A percentile compares a stretch with the other conserved stretches of the same genome.
Evolutionary conservation across 2,329 filamentous ascomycete genomes (phyloP).

Genomic region (Aspergillus novofumigatus): DNA sequence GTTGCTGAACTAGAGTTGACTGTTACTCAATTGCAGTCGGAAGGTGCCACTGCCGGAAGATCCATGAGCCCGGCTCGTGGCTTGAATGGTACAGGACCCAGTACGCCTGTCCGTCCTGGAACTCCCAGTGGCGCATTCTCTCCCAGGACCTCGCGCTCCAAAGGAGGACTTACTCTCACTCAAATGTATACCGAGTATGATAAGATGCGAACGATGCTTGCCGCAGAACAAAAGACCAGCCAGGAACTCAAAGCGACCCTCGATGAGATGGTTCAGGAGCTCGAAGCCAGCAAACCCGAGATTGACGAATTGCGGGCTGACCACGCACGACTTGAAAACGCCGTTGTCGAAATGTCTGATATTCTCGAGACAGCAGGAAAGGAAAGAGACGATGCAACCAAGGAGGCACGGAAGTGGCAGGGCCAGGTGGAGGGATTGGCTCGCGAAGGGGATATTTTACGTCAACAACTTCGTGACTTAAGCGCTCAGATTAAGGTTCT

Average conservation of each 20-base stretch:
- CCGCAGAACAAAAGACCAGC: constrained; percentile 68
- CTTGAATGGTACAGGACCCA: constrained; percentile 46
- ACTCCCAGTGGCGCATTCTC: constrained; percentile 50
- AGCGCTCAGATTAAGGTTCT: constrained; percentile 88
- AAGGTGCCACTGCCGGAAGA: constrained; percentile 42
- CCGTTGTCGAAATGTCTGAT: constrained; percentile 78
- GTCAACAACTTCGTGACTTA: constrained; percentile 82
- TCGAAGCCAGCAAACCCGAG: constrained; percentile 84
- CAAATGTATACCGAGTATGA: constrained; percentile 62
- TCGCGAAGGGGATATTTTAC: constrained; percentile 71
- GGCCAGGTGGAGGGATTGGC: constrained; percentile 60
- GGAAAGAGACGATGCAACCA: constrained; percentile 73
- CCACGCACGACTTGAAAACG: constrained; percentile 71
- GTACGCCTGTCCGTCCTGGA: constrained; percentile 48
- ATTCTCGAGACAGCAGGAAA: constrained; percentile 77
- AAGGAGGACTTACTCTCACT: constrained; percentile 55
- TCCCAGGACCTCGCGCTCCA: constrained; percentile 51
- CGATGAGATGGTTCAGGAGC: constrained; percentile 77
- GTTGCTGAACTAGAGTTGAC: constrained; percentile 62
- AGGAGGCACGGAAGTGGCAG: constrained; percentile 73
- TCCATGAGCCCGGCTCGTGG: constrained; percentile 53
- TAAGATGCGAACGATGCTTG: constrained; percentile 63
- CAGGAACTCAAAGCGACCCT: constrained; percentile 71
- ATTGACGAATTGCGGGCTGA: constrained; percentile 81
- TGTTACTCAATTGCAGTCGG: constrained; percentile 57